phyloP scores from a whole-genome alignment of 2,329 filamentous ascomycete genomes.

The Calonectria pseudoturangicola region DNA sequence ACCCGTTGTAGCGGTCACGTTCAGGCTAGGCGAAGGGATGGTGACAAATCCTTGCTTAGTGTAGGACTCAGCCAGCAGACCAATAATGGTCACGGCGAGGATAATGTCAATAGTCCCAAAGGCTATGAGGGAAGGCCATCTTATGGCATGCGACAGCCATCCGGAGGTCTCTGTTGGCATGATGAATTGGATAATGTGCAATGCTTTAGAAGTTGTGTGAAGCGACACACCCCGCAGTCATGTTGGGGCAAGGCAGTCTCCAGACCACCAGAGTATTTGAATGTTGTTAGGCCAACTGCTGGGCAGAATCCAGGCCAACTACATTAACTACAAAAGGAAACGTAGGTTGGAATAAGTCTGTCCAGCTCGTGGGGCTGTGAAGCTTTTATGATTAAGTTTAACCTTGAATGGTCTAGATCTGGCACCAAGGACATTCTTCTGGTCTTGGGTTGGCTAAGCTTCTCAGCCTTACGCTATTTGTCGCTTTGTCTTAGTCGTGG shows the following conservation, averaged over 20 bases:
- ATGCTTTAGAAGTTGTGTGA: no score
- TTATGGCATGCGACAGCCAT: constrained; percentile 3
- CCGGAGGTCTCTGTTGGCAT: not conserved
- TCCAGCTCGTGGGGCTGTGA: not conserved
- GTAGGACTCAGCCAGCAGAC: not conserved
- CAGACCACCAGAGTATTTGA: not conserved
- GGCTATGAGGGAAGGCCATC: not conserved
- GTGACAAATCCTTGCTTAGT: not conserved
- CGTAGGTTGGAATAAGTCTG: no score
- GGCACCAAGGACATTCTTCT: not conserved
- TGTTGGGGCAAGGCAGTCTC: not conserved
- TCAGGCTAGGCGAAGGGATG: not conserved
- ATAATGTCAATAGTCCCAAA: not conserved
- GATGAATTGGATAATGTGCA: not conserved
- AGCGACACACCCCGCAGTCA: no score
- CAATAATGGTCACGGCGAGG: not conserved
- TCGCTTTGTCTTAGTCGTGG: no score
- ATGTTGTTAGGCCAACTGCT: not conserved
- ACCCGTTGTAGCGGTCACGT: not conserved
- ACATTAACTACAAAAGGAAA: not conserved
- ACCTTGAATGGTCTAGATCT: not conserved
- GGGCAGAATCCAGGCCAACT: not conserved
- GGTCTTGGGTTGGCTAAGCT: not conserved
- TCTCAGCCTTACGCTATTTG: not conserved
- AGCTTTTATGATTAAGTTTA: not conserved